Base-by-base conservation (phyloP, 169 alveolate species). In the Plasmodium berghei region DNA sequence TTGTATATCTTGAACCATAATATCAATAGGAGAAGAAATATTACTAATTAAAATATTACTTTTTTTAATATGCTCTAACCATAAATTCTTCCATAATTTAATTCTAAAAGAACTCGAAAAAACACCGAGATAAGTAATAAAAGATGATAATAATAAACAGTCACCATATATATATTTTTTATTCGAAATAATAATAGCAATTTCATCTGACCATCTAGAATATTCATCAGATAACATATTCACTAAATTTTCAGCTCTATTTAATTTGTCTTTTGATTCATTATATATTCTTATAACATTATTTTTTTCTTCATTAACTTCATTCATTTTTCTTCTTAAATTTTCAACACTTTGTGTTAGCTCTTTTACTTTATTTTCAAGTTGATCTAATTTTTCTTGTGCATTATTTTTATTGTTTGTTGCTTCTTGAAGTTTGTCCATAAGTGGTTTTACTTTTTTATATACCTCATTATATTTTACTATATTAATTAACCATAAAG, bases 111-210 rank as follows among this genome's bases (percentile, higher is more conserved):
- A 88, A 62, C 98, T 95, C 6, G 98, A 95, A 95, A 98, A 98
- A 1, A 98, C 99, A 46, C 99, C 99, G 63, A 97, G 95, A 93
- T 98, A 98, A 14, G 99, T 97, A 26, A 98, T 99, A 93, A 98
- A 98, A 34, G 98, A 98, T 4, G 99, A 97, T 14, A 99, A 97
- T 10, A 97, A 93, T 49, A 97, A 93, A 45, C 98, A 97, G 75
- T 98, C 98, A 40, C 99, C 99, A 55, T 97, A 95, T 80, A 97
- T 95, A 28, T 96, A 96, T 63, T 95, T 92, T 59, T 94, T 96
- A 66, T 96, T 95, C 26, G 96, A 92, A 87, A 96, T 96, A 75
- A 95, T 95, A 12, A 95, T 95, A 72, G 93, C 95, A 20, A 97
- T 98, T 54, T 97, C 97, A 67, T 95, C 96, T 22, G 97, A 96